Evolutionary conservation across 2,329 filamentous ascomycete genomes (phyloP).

Genomic region (Colletotrichum sp.): DNA sequence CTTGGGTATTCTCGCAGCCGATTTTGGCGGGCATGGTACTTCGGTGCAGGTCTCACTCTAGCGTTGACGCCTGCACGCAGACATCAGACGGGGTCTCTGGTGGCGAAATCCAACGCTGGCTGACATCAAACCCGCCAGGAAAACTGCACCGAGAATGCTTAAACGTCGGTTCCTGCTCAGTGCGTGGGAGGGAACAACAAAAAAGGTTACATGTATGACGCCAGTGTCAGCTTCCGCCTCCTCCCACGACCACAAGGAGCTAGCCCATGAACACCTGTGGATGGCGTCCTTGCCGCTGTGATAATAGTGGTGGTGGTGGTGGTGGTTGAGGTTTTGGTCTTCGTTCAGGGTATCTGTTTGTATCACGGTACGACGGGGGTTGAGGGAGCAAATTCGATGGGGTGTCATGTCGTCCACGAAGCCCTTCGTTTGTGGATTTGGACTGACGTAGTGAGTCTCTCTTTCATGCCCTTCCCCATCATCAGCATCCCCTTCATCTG

Average conservation of each 20-base stretch:
- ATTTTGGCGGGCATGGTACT: background rate
- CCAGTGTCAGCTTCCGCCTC: constrained; percentile 1
- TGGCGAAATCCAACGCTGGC: constrained; percentile 5
- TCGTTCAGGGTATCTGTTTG: background rate
- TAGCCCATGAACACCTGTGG: background rate
- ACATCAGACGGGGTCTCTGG: constrained; percentile 3
- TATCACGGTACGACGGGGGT: background rate
- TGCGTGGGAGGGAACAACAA: background rate
- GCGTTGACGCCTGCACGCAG: background rate
- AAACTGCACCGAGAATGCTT: background rate
- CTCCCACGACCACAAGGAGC: background rate
- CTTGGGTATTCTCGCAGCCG: background rate
- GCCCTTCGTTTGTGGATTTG: background rate
- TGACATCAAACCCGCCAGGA: background rate
- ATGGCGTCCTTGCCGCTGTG: background rate
- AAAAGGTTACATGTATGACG: constrained; percentile 21
- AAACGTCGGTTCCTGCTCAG: background rate
- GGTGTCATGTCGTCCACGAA: background rate
- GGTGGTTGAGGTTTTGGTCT: background rate
- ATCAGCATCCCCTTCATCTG: background rate
- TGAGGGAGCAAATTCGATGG: background rate
- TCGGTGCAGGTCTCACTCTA: background rate
- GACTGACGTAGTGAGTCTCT: constrained; percentile 19
- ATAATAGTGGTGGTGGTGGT: background rate
- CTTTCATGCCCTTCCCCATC: background rate